Base-by-base conservation (phyloP, 169 alveolate genomes). In the Plasmodium inui region DNA sequence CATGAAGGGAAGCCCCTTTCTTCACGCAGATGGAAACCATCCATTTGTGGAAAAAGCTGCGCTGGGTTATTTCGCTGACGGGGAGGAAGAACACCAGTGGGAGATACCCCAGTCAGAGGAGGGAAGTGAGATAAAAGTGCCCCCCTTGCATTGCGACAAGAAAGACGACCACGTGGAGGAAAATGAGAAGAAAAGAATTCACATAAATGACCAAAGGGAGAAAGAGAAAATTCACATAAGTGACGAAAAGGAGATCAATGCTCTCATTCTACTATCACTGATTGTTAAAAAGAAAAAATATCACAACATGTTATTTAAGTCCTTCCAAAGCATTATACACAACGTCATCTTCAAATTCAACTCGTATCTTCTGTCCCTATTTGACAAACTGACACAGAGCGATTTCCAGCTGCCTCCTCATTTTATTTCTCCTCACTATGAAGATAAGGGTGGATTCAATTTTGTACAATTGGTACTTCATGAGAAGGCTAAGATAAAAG, bases 211-310 rank as follows among this genome's bases (percentile, higher is more conserved):
- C 26, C 55, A 86, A 37, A 86, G n/a, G 53, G 39, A 57, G 1
- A 2, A 53, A 30, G 10, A 55, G 8, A 46, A 71, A 37, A 39
- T 70, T 4, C 8, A 67, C 26, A 44, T 86, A 86, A 73, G 32
- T 28, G 44, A 86, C 26, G 72, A 86, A 37, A 86, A 74, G 44
- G 86, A 89, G 22, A 26, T 80, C 12, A 89, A 89, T 67, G 50
- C 84, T 7, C 55, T 89, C 28, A 79, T 89, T 78, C 44, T 89
- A 8, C 79, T 89, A 30, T 89, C 91, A 30, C 71, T 89, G 4
- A 22, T 89, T 34, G 90, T 89, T 19, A 79, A 89, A 26, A 89
- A 89, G 37, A 89, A 89, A 53, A 89, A 89, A 70, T 89, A 89
- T 80, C 90, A 89, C 4, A 17, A 89, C 55, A 37, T 81, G 7